These are phyloP conservation scores for Exsudoporus floridanus DNA, from an alignment of 1,284 basidiomycete species.

Conservation along the genomic window DNA sequence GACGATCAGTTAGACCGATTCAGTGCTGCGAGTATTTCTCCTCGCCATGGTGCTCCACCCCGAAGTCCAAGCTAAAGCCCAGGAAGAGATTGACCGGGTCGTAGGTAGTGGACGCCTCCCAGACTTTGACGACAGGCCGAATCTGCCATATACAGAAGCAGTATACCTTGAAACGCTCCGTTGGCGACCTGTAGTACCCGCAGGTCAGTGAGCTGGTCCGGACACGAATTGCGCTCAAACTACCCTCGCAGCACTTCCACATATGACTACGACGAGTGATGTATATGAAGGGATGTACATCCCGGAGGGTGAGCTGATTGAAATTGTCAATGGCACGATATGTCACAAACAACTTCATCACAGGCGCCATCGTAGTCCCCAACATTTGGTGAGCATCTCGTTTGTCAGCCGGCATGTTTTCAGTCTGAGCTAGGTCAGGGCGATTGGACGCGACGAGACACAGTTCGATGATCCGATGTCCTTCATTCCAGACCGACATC, in stretches of 20 bases:
- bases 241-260: slow-evolving; percentile 25
- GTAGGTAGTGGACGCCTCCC: slow-evolving; percentile 32
- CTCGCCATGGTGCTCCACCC: slow-evolving; percentile 36
- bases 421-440: slow-evolving; percentile 16
- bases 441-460: slow-evolving; percentile 27
- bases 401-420: neutral
- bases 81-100: slow-evolving; percentile 30
- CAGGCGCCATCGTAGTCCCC: slow-evolving; percentile 26
- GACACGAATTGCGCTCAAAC: neutral
- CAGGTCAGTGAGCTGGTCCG: slow-evolving; percentile 15
- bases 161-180: slow-evolving; percentile 26
- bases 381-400: slow-evolving; percentile 29
- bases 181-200: slow-evolving; percentile 27
- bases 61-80: slow-evolving; percentile 26
- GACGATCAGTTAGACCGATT: slow-evolving; percentile 15
- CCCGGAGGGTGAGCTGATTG: slow-evolving; percentile 26
- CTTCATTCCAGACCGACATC: slow-evolving; percentile 32
- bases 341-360: neutral
- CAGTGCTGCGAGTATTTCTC: slow-evolving; percentile 21
- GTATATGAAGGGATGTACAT: slow-evolving; percentile 35
- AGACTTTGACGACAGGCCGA: slow-evolving; percentile 25
- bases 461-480: slow-evolving; percentile 19
- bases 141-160: slow-evolving; percentile 31
- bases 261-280: slow-evolving; percentile 26
- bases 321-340: neutral